phyloP scores from a whole-genome alignment of 208 protist genomes.

The Lotmaria passim region DNA sequence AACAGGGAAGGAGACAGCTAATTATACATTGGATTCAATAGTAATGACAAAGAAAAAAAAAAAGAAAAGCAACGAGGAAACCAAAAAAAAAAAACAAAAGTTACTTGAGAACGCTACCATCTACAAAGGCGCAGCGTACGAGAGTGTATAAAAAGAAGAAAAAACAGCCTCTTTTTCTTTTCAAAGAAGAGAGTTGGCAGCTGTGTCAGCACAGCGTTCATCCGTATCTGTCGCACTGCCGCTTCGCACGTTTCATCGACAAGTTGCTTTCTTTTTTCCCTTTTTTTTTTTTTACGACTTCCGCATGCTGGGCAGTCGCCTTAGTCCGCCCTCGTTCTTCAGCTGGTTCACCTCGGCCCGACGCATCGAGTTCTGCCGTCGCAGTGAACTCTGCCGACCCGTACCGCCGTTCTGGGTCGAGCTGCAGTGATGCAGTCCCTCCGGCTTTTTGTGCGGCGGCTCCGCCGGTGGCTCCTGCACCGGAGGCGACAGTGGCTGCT shows the following conservation, averaged over 20 bases:
- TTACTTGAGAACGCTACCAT: not conserved
- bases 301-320: conserved; percentile 53
- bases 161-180: too few relatives aligned
- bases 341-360: conserved; percentile 54
- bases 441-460: not conserved
- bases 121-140: too few relatives aligned
- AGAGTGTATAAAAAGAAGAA: too few relatives aligned
- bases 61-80: not conserved
- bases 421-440: conserved; percentile 11
- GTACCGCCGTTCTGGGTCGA: conserved; percentile 39
- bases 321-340: conserved; percentile 46
- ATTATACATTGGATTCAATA: not conserved
- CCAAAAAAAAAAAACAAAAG: conserved; percentile 2
- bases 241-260: too few relatives aligned
- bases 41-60: conserved; percentile 14
- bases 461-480: conserved; percentile 9
- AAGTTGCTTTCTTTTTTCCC: too few relatives aligned
- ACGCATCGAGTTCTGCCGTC: conserved; percentile 53
- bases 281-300: conserved; percentile 29
- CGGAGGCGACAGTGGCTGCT: conserved; percentile 5
- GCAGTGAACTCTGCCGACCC: conserved; percentile 47
- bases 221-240: too few relatives aligned
- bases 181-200: too few relatives aligned
- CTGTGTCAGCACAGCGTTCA: too few relatives aligned
- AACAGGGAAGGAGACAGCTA: not conserved